Conservation (phyloP, 306 rosid species). For the Betula pendula region DNA sequence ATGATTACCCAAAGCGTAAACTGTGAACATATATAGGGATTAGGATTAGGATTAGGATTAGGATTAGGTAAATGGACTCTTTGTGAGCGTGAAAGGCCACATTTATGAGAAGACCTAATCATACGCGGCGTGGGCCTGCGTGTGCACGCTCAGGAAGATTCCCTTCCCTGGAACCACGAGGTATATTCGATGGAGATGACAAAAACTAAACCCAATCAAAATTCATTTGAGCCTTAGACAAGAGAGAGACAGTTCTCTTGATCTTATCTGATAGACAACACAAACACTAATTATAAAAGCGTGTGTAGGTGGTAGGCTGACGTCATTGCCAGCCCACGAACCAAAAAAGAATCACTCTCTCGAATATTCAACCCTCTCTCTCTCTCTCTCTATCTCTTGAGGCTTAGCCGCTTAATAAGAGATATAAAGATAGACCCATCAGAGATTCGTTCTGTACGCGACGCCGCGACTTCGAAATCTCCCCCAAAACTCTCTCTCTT, state of each 20-base stretch:
- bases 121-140: conserved; percentile 17
- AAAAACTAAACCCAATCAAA: neutral
- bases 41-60: neutral
- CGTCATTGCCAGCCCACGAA: conserved; percentile 49
- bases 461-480: conserved; percentile 77
- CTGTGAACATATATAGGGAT: too few relatives aligned
- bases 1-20: neutral
- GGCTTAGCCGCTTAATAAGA: neutral
- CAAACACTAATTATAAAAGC: neutral
- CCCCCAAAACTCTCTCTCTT: conserved; percentile 16
- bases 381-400: neutral
- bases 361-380: conserved; percentile 51
- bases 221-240: too few relatives aligned
- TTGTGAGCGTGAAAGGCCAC: conserved; percentile 19
- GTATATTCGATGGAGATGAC: conserved; percentile 28
- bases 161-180: neutral
- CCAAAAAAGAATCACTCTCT: conserved; percentile 41
- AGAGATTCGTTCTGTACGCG: conserved; percentile 72
- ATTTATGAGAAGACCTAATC: neutral
- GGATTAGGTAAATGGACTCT: conserved; percentile 7
- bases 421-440: conserved; percentile 34
- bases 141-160: conserved; percentile 13
- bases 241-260: conserved; percentile 14
- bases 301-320: conserved; percentile 8
- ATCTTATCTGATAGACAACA: conserved; percentile 54